Base-by-base conservation (phyloP, 768 basidiomycete species). In the Mycena vitilis region DNA sequence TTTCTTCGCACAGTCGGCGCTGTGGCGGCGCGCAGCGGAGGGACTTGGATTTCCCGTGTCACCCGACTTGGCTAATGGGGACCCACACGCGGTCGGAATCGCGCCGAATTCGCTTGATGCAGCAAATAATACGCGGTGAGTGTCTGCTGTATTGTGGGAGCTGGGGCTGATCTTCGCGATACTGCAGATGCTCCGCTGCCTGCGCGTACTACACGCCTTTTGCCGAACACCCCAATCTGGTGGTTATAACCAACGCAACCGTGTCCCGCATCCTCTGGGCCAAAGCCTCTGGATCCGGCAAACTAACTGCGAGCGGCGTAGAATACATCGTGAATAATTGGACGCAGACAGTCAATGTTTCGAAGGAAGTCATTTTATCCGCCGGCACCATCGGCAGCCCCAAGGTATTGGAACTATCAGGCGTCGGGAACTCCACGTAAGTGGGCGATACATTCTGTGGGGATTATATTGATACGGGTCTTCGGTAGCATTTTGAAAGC, bases 241-340 rank as follows among this genome's bases (percentile, higher is more conserved):
- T 81, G 52, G 84, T 91, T 51, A 79, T 91, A 42, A 82, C 86
- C 9, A 86, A 86, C 67, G 82, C 85, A 15, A 87, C 85, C 20
- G 89, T 86, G 36, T 86, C 88, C 0, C 80, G 82, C 52, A 78
- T 91, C 48, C 66, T 88, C 34, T 87, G 79, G 80, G 45, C 38
- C 1, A 80, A 78, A 8, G 20, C 36, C n/a, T n/a, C n/a, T n/a
- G n/a, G n/a, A 18, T 63, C 57, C 5, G 48, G 55, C 2, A 80
- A 78, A 57, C 76, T 84, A 37, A 80, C 78, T 20, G 87, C 85
- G 2, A 81, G 76, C 54, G 82, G 80, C 10, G 82, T 89, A n/a
- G 81, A 82, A 70, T 88, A 82, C 74, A 78, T 85, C 10, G 78
- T 75, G 6, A 67, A 65, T 53, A 69, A 72, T 44, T 54, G 76